Base-by-base conservation (phyloP, 1,284 basidiomycete genomes). In the Ustilago shanxiensis region DNA sequence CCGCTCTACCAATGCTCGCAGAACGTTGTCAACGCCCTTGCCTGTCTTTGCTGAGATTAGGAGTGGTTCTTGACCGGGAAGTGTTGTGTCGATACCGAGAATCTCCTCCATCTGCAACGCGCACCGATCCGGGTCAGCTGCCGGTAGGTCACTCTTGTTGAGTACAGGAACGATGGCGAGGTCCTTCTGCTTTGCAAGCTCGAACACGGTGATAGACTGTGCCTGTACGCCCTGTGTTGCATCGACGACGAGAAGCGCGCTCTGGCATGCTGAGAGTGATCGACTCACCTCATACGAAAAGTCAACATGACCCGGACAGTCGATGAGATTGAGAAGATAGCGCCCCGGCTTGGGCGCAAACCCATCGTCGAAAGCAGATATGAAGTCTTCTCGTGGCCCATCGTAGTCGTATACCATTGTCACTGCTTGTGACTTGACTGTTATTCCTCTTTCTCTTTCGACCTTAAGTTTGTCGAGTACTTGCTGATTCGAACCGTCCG, bases 171-270 rank as follows among this genome's bases (percentile, higher is more conserved):
- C 92, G 60, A 99, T 93, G 39, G 89, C 91, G 22, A 98, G 88
- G 1, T 93, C 91, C 41, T 77, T 79, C 54, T 92, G 90, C 83
- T 95, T 93, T 80, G 90, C 89, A 60, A 93, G 90, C 79, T 96
- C 93, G 81, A 93, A 96, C 6, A 99, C 97, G 0, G 94, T 96
- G 63, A 99, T 92, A 6, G 95, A 95, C 87, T 99, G 97, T 0
- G 97, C 96, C 87, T 99, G 97, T 6, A 99, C 92, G 14, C 96
- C 96, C 88, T 98, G 96, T 50, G 94, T 95, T 14, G 95, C 94
- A 84, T 99, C 96, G 0, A 99, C 95, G 2, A 91, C 89, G 14
- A 99, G 88, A 53, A 99, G 87, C 3, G 95, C 96, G 20, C 95
- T 95, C 87, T 99, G 94, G 80, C 94, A 98, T 35, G 95, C 95